Evolutionary conservation across 192 early-diverging fungal species (phyloP), one percentile per base, ranked within the genome.

Genomic region (Chytriomyces sp.): DNA sequence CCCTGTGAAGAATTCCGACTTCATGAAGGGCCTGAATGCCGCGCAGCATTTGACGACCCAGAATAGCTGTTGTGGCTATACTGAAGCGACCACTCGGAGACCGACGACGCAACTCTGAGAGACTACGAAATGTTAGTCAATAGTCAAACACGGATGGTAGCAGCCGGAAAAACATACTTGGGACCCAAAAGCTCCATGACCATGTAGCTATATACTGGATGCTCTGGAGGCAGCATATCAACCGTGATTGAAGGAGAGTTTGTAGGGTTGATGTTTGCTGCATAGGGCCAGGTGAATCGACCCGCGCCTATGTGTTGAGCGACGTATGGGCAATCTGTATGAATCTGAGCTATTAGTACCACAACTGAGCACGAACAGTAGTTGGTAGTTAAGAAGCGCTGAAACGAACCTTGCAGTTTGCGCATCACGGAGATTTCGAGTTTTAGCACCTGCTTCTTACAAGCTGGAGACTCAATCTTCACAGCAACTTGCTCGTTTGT

Each of bases 171-270:
- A 59, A 38, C 52, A 38, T 25, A 82, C 84, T 80, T 87, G 58
- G 80, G 69, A 5, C 86, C 86, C n/a, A 87, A 71, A 28, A 86
- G 69, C 33, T 79, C 59, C 86, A 88, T 88, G 38, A 88, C 84
- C 64, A 88, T 44, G 59, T 85, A 88, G 41, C 53, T 76, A 62
- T 86, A 84, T 31, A 75, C 66, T 57, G 69, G 75, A 7, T 41
- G 58, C 56, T 63, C 65, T 19, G 75, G 64, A 14, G 68, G 54
- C 33, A 71, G 38, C 56, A 64, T 60, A 34, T 70, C 60, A 8
- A 58, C 34, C 14, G 44, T 76, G 17, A 59, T 57, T 14, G 58
- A 60, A 8, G 69, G 62, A 31, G 52, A 34, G 58, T 63, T 75
- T 59, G 28, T 26, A 40, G 69, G 33, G 30, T 73, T 59, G 28